Conservation (phyloP, 2,329 filamentous ascomycete species). For the Epicoccum nigrum region DNA sequence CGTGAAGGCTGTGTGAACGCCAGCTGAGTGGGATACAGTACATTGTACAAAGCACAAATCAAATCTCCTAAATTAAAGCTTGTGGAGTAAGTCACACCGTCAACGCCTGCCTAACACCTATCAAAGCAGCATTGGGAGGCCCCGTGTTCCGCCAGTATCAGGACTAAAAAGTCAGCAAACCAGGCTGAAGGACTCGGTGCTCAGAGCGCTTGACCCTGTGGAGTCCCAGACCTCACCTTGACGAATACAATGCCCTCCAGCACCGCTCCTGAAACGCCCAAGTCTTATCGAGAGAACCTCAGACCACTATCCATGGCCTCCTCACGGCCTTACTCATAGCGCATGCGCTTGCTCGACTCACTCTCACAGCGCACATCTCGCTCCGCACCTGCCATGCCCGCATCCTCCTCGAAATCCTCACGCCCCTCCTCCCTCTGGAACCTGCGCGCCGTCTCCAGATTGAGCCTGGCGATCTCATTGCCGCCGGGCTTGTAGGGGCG, state of each 20-base stretch:
- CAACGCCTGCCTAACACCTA: neutral
- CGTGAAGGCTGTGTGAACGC: neutral
- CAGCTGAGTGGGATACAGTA: constrained; percentile 7
- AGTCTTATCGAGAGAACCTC: neutral
- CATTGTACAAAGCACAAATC: constrained; percentile 38
- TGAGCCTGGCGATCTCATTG: constrained; percentile 37
- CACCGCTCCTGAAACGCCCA: neutral
- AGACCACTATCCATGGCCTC: neutral
- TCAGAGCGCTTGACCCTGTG: neutral
- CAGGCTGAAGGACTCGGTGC: neutral
- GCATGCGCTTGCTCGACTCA: constrained; percentile 4
- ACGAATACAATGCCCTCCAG: neutral
- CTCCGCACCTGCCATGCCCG: neutral
- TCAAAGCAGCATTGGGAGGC: no score
- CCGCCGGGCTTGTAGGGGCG: constrained; percentile 31
- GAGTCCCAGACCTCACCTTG: neutral
- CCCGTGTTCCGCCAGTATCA: no score
- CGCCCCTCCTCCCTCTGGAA: constrained; percentile 16
- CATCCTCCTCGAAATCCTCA: constrained; percentile 18
- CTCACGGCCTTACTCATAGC: constrained; percentile 19
- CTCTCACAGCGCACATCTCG: neutral
- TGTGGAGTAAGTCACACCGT: constrained; percentile 4
- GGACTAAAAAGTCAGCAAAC: no score
- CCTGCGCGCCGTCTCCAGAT: constrained; percentile 27
- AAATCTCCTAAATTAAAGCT: constrained; percentile 16